Evolutionary conservation across 2,329 filamentous ascomycete genomes (phyloP).

Genomic region (Xylariaceae sp.): DNA sequence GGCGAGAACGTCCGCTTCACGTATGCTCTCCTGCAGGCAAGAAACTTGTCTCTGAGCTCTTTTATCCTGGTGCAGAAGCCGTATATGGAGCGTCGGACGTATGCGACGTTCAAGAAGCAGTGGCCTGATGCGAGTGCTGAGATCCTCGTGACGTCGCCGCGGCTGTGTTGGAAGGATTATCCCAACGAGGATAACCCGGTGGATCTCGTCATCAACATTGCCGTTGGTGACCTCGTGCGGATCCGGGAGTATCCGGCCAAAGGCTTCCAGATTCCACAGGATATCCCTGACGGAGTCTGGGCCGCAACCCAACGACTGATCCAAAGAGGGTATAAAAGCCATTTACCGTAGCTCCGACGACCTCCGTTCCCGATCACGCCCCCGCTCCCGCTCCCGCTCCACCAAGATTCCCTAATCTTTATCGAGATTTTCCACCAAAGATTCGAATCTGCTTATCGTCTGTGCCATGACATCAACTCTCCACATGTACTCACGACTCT

Average conservation of each 20-base stretch:
- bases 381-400: no score
- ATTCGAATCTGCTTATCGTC: slow-evolving; percentile 22
- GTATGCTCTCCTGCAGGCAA: slow-evolving; percentile 31
- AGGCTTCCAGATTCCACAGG: slow-evolving; percentile 41
- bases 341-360: slow-evolving; percentile 31
- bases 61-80: slow-evolving; percentile 44
- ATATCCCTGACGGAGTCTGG: slow-evolving; percentile 39
- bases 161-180: slow-evolving; percentile 36
- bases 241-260: slow-evolving; percentile 39
- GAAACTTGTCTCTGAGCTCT: slow-evolving; percentile 25
- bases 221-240: slow-evolving; percentile 41
- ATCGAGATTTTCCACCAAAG: slow-evolving; percentile 4
- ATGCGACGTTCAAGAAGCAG: slow-evolving; percentile 42
- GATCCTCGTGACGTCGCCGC: slow-evolving; percentile 39
- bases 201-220: slow-evolving; percentile 40
- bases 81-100: slow-evolving; percentile 44
- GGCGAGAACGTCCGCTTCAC: slow-evolving; percentile 45
- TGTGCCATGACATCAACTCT: slow-evolving; percentile 30
- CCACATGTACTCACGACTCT: slow-evolving; percentile 31
- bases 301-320: slow-evolving; percentile 38
- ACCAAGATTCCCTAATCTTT: background rate
- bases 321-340: slow-evolving; percentile 34
- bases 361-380: no score
- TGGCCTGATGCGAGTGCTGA: slow-evolving; percentile 35
- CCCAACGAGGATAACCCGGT: slow-evolving; percentile 38